Percentiles rank a stretch among this genome's conserved stretches.
Evolutionary conservation across 192 early-diverging fungal species (phyloP).

Genomic region (Geranomyces michiganensis): DNA sequence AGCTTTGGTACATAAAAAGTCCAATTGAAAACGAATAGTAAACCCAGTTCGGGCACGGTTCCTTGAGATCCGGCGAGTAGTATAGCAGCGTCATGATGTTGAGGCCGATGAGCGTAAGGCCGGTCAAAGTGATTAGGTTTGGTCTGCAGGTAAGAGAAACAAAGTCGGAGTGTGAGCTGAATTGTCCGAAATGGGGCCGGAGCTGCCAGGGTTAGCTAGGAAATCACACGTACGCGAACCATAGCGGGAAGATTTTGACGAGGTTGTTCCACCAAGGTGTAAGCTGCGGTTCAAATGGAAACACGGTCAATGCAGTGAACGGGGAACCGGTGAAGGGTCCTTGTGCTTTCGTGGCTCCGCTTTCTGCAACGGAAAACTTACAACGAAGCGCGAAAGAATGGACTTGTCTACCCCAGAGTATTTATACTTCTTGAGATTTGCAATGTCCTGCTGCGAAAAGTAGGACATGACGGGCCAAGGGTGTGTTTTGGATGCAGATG

Average conservation of each 20-base stretch:
- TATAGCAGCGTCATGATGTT: slow-evolving; percentile 75
- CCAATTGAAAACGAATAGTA: slow-evolving; percentile 78
- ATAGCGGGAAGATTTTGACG: slow-evolving; percentile 80
- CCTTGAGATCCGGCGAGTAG: slow-evolving; percentile 70
- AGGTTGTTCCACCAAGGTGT: slow-evolving; percentile 80
- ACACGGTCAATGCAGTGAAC: background rate
- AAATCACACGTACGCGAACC: slow-evolving; percentile 78
- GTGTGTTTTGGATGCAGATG: too few species aligned
- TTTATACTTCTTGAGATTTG: slow-evolving; percentile 72
- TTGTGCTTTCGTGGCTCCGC: too few species aligned
- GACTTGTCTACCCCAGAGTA: slow-evolving; percentile 89
- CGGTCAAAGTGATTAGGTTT: slow-evolving; percentile 88
- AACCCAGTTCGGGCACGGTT: slow-evolving; percentile 77
- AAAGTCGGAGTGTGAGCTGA: background rate
- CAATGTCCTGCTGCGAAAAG: slow-evolving; percentile 37
- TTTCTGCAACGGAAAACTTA: background rate
- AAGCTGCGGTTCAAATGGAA: slow-evolving; percentile 43
- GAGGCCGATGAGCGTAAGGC: slow-evolving; percentile 75
- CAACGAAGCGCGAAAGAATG: slow-evolving; percentile 67
- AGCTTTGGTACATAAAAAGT: slow-evolving; percentile 84
- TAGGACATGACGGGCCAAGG: slow-evolving; percentile 1
- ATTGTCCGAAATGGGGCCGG: background rate
- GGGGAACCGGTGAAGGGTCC: background rate
- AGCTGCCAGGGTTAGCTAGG: background rate
- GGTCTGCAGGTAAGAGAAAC: slow-evolving; percentile 51